Evolutionary conservation across 305 asterid genomes (phyloP).

Genomic region (Fraxinus floribunda): DNA sequence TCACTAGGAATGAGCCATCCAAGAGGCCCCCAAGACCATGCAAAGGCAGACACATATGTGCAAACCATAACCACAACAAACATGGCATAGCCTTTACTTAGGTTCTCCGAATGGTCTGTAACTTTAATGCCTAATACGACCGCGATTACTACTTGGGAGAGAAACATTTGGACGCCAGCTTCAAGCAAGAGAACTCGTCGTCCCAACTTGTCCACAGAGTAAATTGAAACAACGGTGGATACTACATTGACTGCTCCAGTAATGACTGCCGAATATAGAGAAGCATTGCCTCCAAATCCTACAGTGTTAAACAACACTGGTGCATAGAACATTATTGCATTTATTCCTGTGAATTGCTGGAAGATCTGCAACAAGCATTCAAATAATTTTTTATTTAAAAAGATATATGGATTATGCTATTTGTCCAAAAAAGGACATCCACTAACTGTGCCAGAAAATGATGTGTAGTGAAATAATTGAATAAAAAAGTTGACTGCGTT

Average conservation of each 20-base stretch:
- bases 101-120: conserved; percentile 49
- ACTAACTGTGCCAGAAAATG: too few relatives aligned
- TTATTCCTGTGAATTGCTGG: conserved; percentile 88
- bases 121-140: conserved; percentile 60
- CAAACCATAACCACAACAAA: conserved; percentile 62
- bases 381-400: neutral
- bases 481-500: too few relatives aligned
- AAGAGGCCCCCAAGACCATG: conserved; percentile 97
- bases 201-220: conserved; percentile 77
- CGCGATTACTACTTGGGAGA: conserved; percentile 65
- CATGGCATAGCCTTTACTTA: conserved; percentile 54
- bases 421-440: too few relatives aligned
- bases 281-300: conserved; percentile 67
- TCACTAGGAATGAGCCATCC: conserved; percentile 94
- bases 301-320: conserved; percentile 71
- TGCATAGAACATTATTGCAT: conserved; percentile 90
- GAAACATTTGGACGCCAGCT: conserved; percentile 83
- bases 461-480: too few relatives aligned
- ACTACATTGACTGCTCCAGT: conserved; percentile 75
- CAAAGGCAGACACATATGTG: conserved; percentile 73
- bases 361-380: conserved; percentile 46
- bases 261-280: conserved; percentile 78
- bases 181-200: conserved; percentile 62
- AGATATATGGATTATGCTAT: neutral
- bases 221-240: conserved; percentile 72